Evolutionary conservation across 805 yeast species (phyloP).

Genomic region (Schizosaccharomyces osmophilus): DNA sequence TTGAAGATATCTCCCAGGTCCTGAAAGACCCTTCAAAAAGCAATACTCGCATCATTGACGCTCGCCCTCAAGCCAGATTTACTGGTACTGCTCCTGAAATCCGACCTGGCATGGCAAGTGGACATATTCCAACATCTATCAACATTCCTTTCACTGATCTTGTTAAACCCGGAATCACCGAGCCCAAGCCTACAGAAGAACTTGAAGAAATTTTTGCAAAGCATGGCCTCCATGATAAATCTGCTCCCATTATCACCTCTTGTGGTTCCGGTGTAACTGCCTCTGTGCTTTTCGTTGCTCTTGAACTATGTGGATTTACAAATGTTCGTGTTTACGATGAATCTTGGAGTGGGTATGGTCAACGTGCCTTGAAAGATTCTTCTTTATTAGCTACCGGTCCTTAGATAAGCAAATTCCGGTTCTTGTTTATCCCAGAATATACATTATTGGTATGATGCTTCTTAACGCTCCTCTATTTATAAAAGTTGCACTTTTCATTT

Average conservation of each 20-base stretch:
- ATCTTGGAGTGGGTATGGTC: constrained; percentile 49
- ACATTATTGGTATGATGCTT: too few relatives aligned
- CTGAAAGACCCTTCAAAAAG: neutral
- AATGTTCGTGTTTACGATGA: constrained; percentile 47
- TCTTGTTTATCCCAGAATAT: too few relatives aligned
- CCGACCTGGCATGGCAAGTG: constrained; percentile 64
- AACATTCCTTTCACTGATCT: constrained; percentile 53
- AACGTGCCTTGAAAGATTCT: constrained; percentile 27
- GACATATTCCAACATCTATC: constrained; percentile 65
- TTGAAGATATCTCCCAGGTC: neutral
- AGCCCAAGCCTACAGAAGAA: constrained; percentile 25
- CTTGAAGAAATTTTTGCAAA: constrained; percentile 24
- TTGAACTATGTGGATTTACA: constrained; percentile 21
- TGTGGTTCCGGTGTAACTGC: constrained; percentile 97
- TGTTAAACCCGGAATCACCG: constrained; percentile 11
- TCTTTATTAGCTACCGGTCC: neutral
- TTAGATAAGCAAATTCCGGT: neutral
- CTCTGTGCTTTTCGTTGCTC: constrained; percentile 56
- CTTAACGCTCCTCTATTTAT: too few relatives aligned
- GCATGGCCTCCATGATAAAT: constrained; percentile 16
- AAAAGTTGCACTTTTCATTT: too few relatives aligned
- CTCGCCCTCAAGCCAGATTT: neutral
- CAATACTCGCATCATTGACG: neutral
- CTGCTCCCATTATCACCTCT: constrained; percentile 55
- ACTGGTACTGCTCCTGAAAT: constrained; percentile 53